Evolutionary conservation across 805 yeast species (phyloP), one percentile per base, ranked within the genome.

Genomic region (Maudiozyma bulderi): DNA sequence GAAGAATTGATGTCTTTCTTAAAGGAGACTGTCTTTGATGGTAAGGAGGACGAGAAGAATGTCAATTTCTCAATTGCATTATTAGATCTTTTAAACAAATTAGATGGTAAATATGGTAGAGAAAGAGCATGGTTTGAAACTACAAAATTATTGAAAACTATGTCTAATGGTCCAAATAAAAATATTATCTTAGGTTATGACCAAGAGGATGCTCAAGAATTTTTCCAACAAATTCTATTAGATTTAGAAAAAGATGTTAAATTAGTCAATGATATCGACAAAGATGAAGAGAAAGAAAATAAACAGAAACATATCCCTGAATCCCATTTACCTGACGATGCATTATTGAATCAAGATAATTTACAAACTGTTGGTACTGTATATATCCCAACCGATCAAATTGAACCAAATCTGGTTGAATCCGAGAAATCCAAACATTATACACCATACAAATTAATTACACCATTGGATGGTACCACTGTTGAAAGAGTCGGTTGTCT

Each of bases 171-270:
- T 0, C 90, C 93, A 11, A 82, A 81, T 56, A 84, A 81, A 59
- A 83, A 82, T 61, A 76, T 88, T 51, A 80, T 89, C 57, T 67
- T 80, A 48, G 93, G 96, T 1, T 87, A 87, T 61, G 88, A 86
- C 60, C 98, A 90, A 68, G 96, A 90, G 65, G 98, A 90, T 69
- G 97, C 97, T 0, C 96, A 90, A 66, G 98, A 90, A 64, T 90
- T 90, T 60, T 90, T 90, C 70, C 97, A 90, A 63, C 74, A 82
- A 46, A 75, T 85, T 2, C 72, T 86, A 74, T 73, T 77, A 40
- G 78, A 83, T 49, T 69, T 86, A 33, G 95, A 86, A 71, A 68
- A 63, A 50, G 48, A 52, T 43, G 37, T 52, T 4, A 52, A 53
- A 35, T 14, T 34, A 11, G 30, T 41, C 9, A 46, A 34, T 29